Evolutionary conservation across 495 filamentous ascomycete species (phyloP), one percentile per base, ranked within the genome.

Genomic region (Penicillium samsonianum): DNA sequence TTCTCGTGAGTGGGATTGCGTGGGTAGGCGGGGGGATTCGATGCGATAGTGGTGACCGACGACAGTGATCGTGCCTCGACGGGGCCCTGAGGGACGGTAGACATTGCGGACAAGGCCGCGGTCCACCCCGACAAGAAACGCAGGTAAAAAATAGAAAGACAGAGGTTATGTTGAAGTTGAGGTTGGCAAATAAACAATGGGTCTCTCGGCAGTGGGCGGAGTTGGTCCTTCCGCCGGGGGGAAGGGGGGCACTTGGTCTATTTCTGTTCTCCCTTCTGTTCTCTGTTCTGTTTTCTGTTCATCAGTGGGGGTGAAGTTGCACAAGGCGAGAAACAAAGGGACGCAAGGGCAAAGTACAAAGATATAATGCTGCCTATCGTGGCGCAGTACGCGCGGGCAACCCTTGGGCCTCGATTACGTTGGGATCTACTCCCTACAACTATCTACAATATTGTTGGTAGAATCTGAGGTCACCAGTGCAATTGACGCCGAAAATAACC

Each of bases 1-100:
- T 73, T 78, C 55, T 78, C 72, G 59, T 86, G 83, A 11, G 82
- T 85, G n/a, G 84, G 88, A 75, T 85, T 88, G 61, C 82, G 82
- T 45, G 90, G 89, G 68, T 94, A 92, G 51, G 83, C 78, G 31
- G 93, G 93, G 40, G 94, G 93, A 67, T 94, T 91, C 41, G 90
- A 84, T 45, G 94, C 93, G 58, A 96, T 78, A 22, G 83, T 78
- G 45, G 90, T 92, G 58, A 98, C 75, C 37, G 84, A 75, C 47
- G 92, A 89, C 17, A 98, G 76, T 23, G 93, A 97, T 57, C 84
- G 83, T 53, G 92, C 93, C 74, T 95, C 89, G 33, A 92, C 77
- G 42, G 82, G 76, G 14, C 73, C 68, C 45, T 72, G 69, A 46
- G 40, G 51, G 44, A 58, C 38, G 12, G 51, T 61, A 49, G 64